Evolutionary conservation across 2,329 filamentous ascomycete genomes (phyloP).

Genomic region (Monosporascus sp.): DNA sequence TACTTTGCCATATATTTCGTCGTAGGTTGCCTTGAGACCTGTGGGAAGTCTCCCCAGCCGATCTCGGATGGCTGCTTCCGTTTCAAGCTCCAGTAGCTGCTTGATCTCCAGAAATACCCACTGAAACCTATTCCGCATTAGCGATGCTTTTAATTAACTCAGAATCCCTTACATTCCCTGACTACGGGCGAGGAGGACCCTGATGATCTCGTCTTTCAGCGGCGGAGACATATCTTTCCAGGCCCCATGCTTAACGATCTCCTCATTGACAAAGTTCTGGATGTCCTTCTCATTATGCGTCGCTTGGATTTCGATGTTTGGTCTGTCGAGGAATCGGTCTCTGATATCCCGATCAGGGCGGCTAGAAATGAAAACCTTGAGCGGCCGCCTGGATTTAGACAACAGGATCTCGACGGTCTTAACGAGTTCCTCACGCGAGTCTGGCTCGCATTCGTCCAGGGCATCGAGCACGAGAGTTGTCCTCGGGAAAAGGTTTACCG

Average conservation of each 20-base stretch:
- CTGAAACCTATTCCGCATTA: constrained; percentile 1
- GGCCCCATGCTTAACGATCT: constrained; percentile 3
- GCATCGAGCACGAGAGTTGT: constrained; percentile 29
- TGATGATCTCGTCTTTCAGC: constrained; percentile 4
- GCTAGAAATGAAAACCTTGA: constrained; percentile 7
- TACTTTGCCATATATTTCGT: constrained; percentile 3
- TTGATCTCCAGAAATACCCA: constrained; percentile 6
- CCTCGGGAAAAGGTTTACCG: constrained; percentile 10
- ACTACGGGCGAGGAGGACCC: constrained; percentile 1
- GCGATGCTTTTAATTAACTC: too few relatives aligned
- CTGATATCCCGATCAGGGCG: constrained; percentile 7
- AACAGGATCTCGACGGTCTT: constrained; percentile 1
- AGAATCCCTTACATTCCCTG: constrained; percentile 2
- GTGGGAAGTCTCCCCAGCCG: constrained; percentile 5
- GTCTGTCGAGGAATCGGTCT: constrained; percentile 1
- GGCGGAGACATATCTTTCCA: neutral
- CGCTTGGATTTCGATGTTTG: constrained; percentile 7
- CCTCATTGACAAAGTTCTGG: constrained; percentile 2
- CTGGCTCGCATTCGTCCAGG: constrained; percentile 30
- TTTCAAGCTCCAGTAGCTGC: constrained; percentile 3
- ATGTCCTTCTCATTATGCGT: constrained; percentile 7
- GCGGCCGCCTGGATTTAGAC: constrained; percentile 4
- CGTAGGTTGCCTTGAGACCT: constrained; percentile 5
- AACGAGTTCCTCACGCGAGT: constrained; percentile 4
- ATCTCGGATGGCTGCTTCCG: neutral